Evolutionary conservation across 1,284 basidiomycete species (phyloP).

Genomic region (Sanghuangporus weigelae): DNA sequence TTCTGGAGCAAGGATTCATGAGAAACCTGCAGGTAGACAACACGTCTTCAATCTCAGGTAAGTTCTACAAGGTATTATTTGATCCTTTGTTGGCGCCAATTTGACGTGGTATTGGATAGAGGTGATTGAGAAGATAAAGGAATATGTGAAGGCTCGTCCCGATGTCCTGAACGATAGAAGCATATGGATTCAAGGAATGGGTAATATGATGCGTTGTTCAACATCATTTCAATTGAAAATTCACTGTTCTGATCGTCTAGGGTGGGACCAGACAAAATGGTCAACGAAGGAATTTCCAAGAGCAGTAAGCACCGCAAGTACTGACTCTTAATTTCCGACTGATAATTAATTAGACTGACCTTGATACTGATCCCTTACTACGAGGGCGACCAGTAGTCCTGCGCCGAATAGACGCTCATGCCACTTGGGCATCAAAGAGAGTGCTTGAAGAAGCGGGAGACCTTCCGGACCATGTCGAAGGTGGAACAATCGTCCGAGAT

Average conservation of each 20-base stretch:
- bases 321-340: neutral
- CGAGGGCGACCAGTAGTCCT: constrained; percentile 64
- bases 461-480: constrained; percentile 41
- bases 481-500: constrained; percentile 74
- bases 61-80: neutral
- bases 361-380: constrained; percentile 51
- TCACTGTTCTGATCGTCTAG: neutral
- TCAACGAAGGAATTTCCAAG: constrained; percentile 65
- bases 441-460: constrained; percentile 32
- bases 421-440: constrained; percentile 69
- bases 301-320: constrained; percentile 45
- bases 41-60: constrained; percentile 56
- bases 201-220: constrained; percentile 25
- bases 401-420: constrained; percentile 76
- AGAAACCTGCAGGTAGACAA: constrained; percentile 58
- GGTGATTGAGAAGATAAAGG: constrained; percentile 55
- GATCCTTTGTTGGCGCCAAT: neutral
- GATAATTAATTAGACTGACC: constrained; percentile 42
- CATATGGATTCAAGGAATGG: constrained; percentile 80
- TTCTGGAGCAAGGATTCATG: constrained; percentile 67
- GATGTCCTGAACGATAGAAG: constrained; percentile 47
- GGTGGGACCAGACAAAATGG: constrained; percentile 89
- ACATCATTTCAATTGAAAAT: neutral
- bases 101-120: constrained; percentile 33
- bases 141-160: constrained; percentile 54